Conservation (phyloP, 768 basidiomycete genomes). For the Xerocomus brunneocitrinus region DNA sequence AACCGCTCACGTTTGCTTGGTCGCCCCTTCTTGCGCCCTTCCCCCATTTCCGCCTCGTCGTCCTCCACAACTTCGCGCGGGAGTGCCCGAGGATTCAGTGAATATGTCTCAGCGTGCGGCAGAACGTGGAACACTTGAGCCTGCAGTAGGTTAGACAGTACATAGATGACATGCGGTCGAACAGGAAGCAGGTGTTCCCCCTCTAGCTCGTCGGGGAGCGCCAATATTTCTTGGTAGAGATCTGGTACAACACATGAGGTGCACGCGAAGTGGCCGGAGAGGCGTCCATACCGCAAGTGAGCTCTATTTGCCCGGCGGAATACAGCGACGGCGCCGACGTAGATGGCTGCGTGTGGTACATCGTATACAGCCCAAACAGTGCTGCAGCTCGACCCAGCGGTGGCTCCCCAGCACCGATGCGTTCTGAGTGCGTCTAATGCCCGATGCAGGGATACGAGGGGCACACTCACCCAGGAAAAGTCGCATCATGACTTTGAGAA, state of each 20-base stretch:
- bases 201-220: conserved; percentile 44
- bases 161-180: conserved; percentile 45
- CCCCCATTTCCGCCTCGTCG: conserved; percentile 14
- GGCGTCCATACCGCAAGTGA: conserved; percentile 49
- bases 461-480: conserved; percentile 58
- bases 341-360: conserved; percentile 64
- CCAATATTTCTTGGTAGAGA: conserved; percentile 44
- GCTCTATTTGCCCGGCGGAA: conserved; percentile 48
- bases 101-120: conserved; percentile 45
- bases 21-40: conserved; percentile 50
- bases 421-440: conserved; percentile 40
- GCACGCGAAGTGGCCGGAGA: background rate
- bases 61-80: conserved; percentile 63
- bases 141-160: conserved; percentile 46
- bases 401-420: conserved; percentile 43
- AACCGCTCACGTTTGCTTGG: conserved; percentile 58
- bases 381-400: conserved; percentile 56
- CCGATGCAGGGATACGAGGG: too few species aligned
- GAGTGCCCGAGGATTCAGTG: conserved; percentile 59
- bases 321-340: conserved; percentile 48
- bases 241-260: conserved; percentile 40
- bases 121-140: conserved; percentile 55
- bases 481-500: conserved; percentile 54
- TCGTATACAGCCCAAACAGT: conserved; percentile 66
- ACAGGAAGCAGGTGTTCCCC: conserved; percentile 41